Evolutionary conservation across 257 asterid species (phyloP).

Genomic region (Agastache rugosa): DNA sequence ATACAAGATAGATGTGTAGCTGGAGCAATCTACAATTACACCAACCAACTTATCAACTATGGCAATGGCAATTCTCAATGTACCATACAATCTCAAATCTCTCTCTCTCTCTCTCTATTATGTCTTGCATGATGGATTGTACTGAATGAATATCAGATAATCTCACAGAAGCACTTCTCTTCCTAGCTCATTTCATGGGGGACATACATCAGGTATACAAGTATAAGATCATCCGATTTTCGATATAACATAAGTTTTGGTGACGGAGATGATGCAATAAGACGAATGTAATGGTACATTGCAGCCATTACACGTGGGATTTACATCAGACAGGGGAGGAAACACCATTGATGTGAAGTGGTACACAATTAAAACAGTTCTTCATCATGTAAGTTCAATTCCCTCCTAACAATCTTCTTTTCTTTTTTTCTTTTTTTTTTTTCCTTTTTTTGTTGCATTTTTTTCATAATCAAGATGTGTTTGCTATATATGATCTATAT

Average conservation of each 20-base stretch:
- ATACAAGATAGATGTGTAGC: constrained; percentile 75
- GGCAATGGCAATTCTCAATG: constrained; percentile 50
- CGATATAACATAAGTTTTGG: not conserved
- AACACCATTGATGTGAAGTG: constrained; percentile 78
- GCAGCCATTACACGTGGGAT: constrained; percentile 90
- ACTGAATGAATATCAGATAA: constrained; percentile 57
- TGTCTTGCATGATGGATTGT: not conserved
- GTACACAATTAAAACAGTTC: constrained; percentile 72
- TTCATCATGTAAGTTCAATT: constrained; percentile 72
- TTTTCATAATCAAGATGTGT: not conserved
- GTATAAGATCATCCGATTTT: not conserved
- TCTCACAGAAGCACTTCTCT: constrained; percentile 80
- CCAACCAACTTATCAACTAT: constrained; percentile 69
- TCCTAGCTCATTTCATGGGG: constrained; percentile 84
- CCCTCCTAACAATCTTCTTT: no score
- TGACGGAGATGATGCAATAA: not conserved
- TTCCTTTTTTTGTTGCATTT: not conserved
- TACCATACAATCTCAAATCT: constrained; percentile 19
- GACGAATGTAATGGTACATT: not conserved
- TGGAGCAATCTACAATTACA: constrained; percentile 92
- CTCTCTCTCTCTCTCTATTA: not conserved
- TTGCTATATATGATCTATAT: not conserved
- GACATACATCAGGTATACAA: constrained; percentile 88
- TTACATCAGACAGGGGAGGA: constrained; percentile 68
- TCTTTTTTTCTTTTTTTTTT: no score